A percentile compares a stretch with the other conserved stretches of the same genome.
These are phyloP conservation scores for Aegilops sharonensis DNA, from an alignment of 176 grass and related monocot genomes.

Conservation along the genomic window DNA sequence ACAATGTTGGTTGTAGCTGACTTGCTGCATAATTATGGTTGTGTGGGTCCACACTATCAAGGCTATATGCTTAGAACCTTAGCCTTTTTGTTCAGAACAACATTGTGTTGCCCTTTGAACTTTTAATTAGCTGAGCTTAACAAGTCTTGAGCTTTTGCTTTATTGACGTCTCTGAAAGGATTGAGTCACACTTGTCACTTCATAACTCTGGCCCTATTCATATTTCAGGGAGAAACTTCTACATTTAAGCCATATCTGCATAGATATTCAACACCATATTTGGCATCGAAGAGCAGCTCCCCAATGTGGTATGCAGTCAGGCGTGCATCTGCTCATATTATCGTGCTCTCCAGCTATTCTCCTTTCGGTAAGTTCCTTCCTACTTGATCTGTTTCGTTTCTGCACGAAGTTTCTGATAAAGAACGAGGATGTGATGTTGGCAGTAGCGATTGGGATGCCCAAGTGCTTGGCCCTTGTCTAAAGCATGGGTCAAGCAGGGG, in stretches of 20 bases:
- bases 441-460: not conserved
- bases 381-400: constrained; percentile 14
- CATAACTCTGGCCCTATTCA: not conserved
- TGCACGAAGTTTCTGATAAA: constrained; percentile 13
- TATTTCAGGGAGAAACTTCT: constrained; percentile 68
- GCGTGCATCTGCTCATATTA: constrained; percentile 91
- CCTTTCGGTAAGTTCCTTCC: constrained; percentile 71
- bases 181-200: not conserved
- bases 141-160: not conserved
- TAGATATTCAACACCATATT: constrained; percentile 68
- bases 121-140: constrained; percentile 10
- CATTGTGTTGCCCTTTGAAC: not conserved
- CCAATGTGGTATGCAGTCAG: constrained; percentile 95
- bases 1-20: not conserved
- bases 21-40: not conserved
- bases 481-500: not conserved
- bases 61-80: not conserved
- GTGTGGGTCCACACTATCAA: not conserved
- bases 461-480: not conserved
- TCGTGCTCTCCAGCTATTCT: constrained; percentile 98
- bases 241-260: constrained; percentile 82
- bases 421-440: not conserved
- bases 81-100: not conserved
- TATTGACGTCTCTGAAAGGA: not conserved
- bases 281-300: constrained; percentile 89